A percentile compares a stretch with the other conserved stretches of the same genome.
phyloP scores from a whole-genome alignment of 2,329 filamentous ascomycete genomes.

The Colletotrichum navitas region DNA sequence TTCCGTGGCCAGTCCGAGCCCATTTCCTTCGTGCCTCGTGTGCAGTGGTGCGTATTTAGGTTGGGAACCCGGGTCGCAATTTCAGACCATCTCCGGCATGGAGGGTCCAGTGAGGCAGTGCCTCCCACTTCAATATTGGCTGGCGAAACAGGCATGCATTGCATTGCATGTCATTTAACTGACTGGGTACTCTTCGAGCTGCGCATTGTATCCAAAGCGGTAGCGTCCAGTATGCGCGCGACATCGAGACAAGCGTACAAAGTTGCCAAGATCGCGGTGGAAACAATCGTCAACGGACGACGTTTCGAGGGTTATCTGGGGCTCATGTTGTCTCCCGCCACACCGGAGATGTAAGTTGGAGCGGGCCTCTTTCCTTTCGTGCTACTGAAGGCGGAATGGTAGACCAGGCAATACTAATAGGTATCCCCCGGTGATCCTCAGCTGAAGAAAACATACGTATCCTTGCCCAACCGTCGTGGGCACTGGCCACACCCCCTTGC shows the following conservation, averaged over 20 bases:
- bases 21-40: not conserved
- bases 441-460: not conserved
- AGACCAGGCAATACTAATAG: too few relatives aligned
- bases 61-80: not conserved
- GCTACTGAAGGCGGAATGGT: too few relatives aligned
- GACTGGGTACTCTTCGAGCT: not conserved
- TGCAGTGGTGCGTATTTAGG: not conserved
- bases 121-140: conserved; percentile 25
- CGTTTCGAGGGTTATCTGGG: conserved; percentile 15
- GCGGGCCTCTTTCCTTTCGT: too few relatives aligned
- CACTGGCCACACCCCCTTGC: conserved; percentile 17
- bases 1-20: not conserved
- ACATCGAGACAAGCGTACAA: conserved; percentile 3
- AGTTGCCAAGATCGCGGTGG: conserved; percentile 6
- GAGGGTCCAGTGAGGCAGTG: conserved; percentile 31
- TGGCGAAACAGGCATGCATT: conserved; percentile 8
- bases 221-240: not conserved
- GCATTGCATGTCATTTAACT: conserved; percentile 4
- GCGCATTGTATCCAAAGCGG: not conserved
- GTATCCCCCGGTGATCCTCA: conserved; percentile 2
- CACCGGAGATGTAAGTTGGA: not conserved
- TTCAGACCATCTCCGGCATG: conserved; percentile 17
- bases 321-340: not conserved
- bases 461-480: not conserved
- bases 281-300: not conserved